Evolutionary conservation across 2,329 filamentous ascomycete genomes (phyloP), one percentile per base, ranked within the genome.

Genomic region (Alternaria triticimaculans): DNA sequence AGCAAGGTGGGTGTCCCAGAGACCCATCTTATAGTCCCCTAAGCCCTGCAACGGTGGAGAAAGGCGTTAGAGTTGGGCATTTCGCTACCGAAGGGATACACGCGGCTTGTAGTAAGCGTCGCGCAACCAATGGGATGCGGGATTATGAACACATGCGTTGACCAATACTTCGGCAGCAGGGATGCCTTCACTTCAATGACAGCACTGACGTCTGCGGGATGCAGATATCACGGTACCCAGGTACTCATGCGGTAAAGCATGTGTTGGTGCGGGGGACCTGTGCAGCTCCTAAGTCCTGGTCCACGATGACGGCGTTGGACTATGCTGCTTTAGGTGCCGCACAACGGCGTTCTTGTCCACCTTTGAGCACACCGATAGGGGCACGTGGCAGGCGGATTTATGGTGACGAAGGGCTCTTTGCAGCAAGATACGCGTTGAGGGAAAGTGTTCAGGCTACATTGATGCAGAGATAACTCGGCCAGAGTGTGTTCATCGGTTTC

Each of bases 21-120:
- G 49, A 49, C 37, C 7, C 59, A 59, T 59, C 58, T 72, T 70
- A 72, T 70, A 67, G 37, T 28, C 43, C 14, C 14, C 49, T 21
- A 25, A 37, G 28, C 21, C 30, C 11, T 25, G 49, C 30, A 53
- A 30, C 20, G 12, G 20, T 30, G 20, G 49, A 33, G 49, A 60
- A 55, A 45, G 23, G 37, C 20, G 18, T 50, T 53, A 37, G 49
- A 41, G 10, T 37, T 41, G 18, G n/a, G 20, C 20, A 37, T 44
- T 18, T 46, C 41, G 45, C 45, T 37, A 25, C 30, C 20, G 30
- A 41, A 21, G 20, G 21, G n/a, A 41, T 54, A 60, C 21, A 30
- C n/a, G 58, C 58, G 49, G 58, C 58, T 54, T 14, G 43, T 60
- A 41, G 37, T 43, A 53, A 41, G 14, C 28, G 49, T 53, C 49